phyloP scores from a whole-genome alignment of 2,329 filamentous ascomycete genomes.

The Albifimbria verrucaria region DNA sequence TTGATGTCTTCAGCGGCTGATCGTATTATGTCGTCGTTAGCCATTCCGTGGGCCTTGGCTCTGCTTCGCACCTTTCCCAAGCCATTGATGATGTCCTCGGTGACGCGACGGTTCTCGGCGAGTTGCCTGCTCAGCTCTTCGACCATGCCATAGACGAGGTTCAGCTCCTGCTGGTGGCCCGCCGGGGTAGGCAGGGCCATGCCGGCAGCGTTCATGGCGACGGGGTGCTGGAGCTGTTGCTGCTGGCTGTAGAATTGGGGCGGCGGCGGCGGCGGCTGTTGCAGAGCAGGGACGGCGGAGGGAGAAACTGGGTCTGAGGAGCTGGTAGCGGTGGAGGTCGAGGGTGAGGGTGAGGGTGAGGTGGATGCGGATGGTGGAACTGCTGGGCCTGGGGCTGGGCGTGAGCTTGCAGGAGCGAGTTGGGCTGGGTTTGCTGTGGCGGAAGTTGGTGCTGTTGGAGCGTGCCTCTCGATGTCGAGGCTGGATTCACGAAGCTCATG shows the following conservation, averaged over 20 bases:
- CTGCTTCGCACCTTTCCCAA: constrained; percentile 58
- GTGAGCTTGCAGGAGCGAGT: constrained; percentile 9
- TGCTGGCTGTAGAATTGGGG: not conserved
- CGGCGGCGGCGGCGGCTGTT: not conserved
- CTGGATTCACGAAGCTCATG: not conserved
- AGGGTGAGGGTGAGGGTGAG: not conserved
- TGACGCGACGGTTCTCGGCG: constrained; percentile 57
- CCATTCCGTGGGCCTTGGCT: constrained; percentile 48
- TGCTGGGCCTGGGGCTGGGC: constrained; percentile 7
- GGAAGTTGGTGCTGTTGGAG: constrained; percentile 2
- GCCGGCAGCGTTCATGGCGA: constrained; percentile 40
- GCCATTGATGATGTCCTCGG: constrained; percentile 62
- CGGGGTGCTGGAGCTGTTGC: not conserved
- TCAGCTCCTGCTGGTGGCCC: constrained; percentile 65
- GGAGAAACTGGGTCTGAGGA: not conserved
- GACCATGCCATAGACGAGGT: constrained; percentile 66
- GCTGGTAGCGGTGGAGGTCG: not conserved
- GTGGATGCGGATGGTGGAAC: not conserved
- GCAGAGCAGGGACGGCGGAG: not conserved
- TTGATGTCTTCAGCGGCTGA: constrained; percentile 55
- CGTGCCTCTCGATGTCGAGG: not conserved
- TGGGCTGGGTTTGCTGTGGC: too few relatives aligned
- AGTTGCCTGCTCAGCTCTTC: constrained; percentile 63
- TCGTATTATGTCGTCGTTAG: constrained; percentile 57
- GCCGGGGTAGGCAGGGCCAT: constrained; percentile 59